Evolutionary conservation across 441 rosid genomes (phyloP), one percentile per base, ranked within the genome.

Genomic region (Aleurites moluccanus): DNA sequence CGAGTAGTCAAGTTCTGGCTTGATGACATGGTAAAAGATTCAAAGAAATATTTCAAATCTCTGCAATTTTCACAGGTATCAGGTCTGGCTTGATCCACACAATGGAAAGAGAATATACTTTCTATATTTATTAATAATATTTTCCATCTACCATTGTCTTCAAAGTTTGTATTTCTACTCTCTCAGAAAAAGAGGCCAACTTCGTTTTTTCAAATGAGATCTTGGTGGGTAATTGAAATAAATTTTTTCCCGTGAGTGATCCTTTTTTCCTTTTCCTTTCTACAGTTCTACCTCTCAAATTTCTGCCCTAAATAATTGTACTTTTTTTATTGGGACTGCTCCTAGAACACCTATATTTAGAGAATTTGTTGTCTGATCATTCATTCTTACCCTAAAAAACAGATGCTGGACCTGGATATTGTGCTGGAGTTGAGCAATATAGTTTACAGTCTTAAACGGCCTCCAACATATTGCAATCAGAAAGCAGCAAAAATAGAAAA

Each of bases 61-160:
- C 49, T n/a, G 25, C 33, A 73, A 13, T 18, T 73, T 65, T 74
- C 64, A 16, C 25, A 66, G 18, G n/a, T 49, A 61, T 35, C 28
- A 18, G 18, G 20, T 14, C 33, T 16, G n/a, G 44, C 15, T 13
- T 66, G 50, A 44, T 23, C 2, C 18, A 38, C 69, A 50, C 3
- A 52, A n/a, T 42, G n/a, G 25, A 73, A 38, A 56, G 27, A 42
- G 52, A 30, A 59, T n/a, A 45, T 30, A 28, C 42, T 14, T n/a
- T n/a, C n/a, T n/a, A n/a, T n/a, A n/a, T n/a, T 50, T 57, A 60
- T 7, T 47, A 45, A 33, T 33, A 6, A 56, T 21, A 38, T 28
- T 23, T 3, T 8, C 64, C 23, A 64, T 45, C 5, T 30, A 52
- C 15, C 40, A 28, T 57, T 3, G 27, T 72, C 21, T 20, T 69